phyloP scores from a whole-genome alignment of 2,329 filamentous ascomycete species.

The Penicillium sp. region DNA sequence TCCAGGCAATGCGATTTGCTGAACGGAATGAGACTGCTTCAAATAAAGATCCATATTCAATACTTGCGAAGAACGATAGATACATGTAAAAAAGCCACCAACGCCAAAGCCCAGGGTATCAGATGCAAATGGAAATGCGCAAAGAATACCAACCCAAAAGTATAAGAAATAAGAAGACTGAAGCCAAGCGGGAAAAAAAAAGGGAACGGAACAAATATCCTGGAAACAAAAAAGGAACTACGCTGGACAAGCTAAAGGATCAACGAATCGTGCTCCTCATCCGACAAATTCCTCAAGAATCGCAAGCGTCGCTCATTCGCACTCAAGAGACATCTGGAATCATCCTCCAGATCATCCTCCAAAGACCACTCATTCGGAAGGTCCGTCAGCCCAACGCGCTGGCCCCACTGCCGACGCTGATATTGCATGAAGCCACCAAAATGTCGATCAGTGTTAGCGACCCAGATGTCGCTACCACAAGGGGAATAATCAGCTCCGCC shows the following conservation, averaged over 20 bases:
- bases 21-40: not conserved
- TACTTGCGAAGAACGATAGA: slow-evolving; percentile 5
- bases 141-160: slow-evolving; percentile 4
- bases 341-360: slow-evolving; percentile 36
- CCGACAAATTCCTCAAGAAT: slow-evolving; percentile 34
- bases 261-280: slow-evolving; percentile 38
- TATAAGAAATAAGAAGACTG: not conserved
- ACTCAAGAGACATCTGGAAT: slow-evolving; percentile 38
- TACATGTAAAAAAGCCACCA: slow-evolving; percentile 15
- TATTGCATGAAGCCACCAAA: slow-evolving; percentile 50
- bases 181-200: not conserved
- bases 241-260: slow-evolving; percentile 20
- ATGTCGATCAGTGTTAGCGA: slow-evolving; percentile 45
- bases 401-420: slow-evolving; percentile 42
- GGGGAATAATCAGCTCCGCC: slow-evolving; percentile 46
- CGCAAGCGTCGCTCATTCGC: slow-evolving; percentile 36
- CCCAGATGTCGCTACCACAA: slow-evolving; percentile 45
- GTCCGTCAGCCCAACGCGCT: slow-evolving; percentile 34
- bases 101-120: slow-evolving; percentile 27
- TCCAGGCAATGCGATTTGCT: no score
- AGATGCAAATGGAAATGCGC: slow-evolving; percentile 16
- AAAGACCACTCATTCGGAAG: slow-evolving; percentile 41
- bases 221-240: not conserved
- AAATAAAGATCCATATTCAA: not conserved
- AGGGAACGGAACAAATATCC: not conserved